Percentiles rank a stretch among this genome's conserved stretches.
Evolutionary conservation across 441 rosid genomes (phyloP).

Genomic region (Raphanus hybrid): DNA sequence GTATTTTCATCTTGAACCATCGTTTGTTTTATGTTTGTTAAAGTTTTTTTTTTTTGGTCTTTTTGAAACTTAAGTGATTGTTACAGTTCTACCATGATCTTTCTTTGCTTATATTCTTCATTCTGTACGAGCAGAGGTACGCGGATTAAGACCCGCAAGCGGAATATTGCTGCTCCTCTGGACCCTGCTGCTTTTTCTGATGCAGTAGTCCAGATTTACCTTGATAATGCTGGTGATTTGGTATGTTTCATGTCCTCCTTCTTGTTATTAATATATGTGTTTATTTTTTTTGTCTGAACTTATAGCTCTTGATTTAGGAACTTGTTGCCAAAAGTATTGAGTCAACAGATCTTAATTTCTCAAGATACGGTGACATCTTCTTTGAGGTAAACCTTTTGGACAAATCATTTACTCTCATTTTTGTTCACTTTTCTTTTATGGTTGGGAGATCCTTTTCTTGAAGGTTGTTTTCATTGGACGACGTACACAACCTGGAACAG

Average conservation of each 20-base stretch:
- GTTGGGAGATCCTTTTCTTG: constrained; percentile 21
- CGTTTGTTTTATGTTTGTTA: not conserved
- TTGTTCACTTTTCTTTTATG: not conserved
- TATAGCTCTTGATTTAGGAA: constrained; percentile 60
- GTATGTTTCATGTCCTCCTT: constrained; percentile 39
- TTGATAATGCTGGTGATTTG: constrained; percentile 99
- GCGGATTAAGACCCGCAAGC: constrained; percentile 99
- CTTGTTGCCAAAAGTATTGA: constrained; percentile 89
- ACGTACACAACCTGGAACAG: constrained; percentile 98
- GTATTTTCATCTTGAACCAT: not conserved
- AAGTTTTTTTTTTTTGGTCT: not conserved
- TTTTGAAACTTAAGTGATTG: not conserved
- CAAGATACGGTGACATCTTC: constrained; percentile 99
- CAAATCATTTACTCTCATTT: not conserved
- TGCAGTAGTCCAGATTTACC: constrained; percentile 99
- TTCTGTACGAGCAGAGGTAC: constrained; percentile 71
- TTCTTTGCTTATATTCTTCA: not conserved
- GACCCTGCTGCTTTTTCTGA: constrained; percentile 99
- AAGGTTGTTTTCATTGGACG: constrained; percentile 98
- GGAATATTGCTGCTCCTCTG: constrained; percentile 98
- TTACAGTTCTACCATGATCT: not conserved
- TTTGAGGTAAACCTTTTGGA: constrained; percentile 67
- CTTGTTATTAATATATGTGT: not conserved
- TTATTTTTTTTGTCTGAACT: not conserved
- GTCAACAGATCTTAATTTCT: constrained; percentile 87